These are phyloP conservation scores for Senna tora DNA, from an alignment of 306 rosid species.

Conservation along the genomic window DNA sequence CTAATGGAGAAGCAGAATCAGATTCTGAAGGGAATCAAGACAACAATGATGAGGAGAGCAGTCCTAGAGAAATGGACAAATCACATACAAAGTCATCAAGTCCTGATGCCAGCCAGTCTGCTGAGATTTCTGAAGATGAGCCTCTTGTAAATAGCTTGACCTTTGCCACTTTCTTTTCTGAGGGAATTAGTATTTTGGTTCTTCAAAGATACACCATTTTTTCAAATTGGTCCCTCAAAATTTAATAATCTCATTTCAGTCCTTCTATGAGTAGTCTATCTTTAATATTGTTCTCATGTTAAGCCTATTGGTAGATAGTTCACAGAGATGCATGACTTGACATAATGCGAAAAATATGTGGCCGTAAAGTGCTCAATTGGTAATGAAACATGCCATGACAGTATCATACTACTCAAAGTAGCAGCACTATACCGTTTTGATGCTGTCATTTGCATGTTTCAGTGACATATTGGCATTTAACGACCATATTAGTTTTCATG, in stretches of 20 bases:
- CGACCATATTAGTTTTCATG: neutral
- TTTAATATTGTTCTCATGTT: neutral
- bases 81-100: conserved; percentile 39
- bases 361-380: neutral
- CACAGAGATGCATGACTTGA: neutral
- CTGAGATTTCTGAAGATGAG: conserved; percentile 80
- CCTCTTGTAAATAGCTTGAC: conserved; percentile 74
- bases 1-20: conserved; percentile 46
- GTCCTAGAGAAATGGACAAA: conserved; percentile 45
- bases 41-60: conserved; percentile 39
- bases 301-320: neutral
- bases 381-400: neutral
- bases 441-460: neutral
- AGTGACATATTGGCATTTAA: neutral
- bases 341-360: neutral
- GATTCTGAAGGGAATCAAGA: conserved; percentile 54
- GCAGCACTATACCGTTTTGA: neutral
- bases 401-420: no score
- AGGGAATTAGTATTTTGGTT: neutral
- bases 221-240: neutral
- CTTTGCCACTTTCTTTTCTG: conserved; percentile 25
- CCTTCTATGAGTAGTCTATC: neutral
- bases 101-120: conserved; percentile 38
- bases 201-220: neutral
- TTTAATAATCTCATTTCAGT: neutral